A percentile compares a stretch with the other conserved stretches of the same genome.
These are phyloP conservation scores for Tylopilus cervinicoccineus DNA, from an alignment of 768 basidiomycete species.

Conservation along the genomic window DNA sequence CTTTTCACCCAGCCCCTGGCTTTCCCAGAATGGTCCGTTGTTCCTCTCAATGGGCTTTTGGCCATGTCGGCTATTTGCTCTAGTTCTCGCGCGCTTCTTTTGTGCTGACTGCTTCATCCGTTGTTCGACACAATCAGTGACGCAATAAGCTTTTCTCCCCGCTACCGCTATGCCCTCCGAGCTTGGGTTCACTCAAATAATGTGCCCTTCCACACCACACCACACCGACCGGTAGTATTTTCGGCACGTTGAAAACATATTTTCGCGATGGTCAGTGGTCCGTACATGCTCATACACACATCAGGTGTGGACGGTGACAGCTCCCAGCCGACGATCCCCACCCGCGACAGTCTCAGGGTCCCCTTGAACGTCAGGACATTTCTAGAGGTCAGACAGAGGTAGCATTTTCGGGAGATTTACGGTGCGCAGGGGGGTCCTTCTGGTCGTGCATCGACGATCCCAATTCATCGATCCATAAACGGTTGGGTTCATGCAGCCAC, in stretches of 20 bases:
- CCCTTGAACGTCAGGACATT: neutral
- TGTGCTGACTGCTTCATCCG: neutral
- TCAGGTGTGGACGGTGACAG: conserved; percentile 1
- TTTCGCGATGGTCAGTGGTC: neutral
- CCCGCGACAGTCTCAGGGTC: neutral
- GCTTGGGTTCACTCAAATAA: conserved; percentile 3
- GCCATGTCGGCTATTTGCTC: neutral
- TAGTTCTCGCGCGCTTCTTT: neutral
- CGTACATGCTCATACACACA: conserved; percentile 2
- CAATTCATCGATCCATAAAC: neutral
- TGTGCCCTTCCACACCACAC: conserved; percentile 5
- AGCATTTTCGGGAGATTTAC: conserved; percentile 11
- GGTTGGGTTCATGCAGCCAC: conserved; percentile 9
- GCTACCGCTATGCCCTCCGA: neutral
- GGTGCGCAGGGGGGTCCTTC: neutral
- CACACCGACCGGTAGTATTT: conserved; percentile 18
- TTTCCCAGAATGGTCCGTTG: neutral
- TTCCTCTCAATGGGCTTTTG: neutral
- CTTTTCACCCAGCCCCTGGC: conserved; percentile 3
- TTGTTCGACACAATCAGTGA: conserved; percentile 1
- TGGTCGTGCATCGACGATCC: neutral
- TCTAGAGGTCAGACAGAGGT: conserved; percentile 8
- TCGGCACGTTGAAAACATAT: conserved; percentile 3
- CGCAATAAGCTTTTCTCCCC: neutral
- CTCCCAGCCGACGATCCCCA: neutral